Conservation (phyloP, 1,284 basidiomycete genomes). For the Cryptococcus wingfieldii region DNA sequence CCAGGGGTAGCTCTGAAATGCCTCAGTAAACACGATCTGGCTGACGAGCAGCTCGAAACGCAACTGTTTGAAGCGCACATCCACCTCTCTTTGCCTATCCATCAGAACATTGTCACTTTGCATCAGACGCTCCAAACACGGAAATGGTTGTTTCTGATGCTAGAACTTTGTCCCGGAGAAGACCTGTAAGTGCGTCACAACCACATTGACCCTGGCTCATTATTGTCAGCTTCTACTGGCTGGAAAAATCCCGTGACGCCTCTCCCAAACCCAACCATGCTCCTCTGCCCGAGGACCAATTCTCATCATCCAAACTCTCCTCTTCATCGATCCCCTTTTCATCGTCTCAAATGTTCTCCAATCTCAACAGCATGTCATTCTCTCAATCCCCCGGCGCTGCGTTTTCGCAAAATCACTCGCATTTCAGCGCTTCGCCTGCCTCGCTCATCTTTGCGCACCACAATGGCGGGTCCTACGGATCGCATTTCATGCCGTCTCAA, state of each 20-base stretch:
- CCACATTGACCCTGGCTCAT: constrained; percentile 8
- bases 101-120: constrained; percentile 92
- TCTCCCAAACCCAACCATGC: constrained; percentile 58
- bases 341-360: constrained; percentile 40
- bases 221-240: constrained; percentile 73
- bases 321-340: constrained; percentile 49
- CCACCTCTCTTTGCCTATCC: constrained; percentile 85
- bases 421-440: constrained; percentile 32
- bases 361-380: constrained; percentile 29
- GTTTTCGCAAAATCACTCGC: constrained; percentile 23
- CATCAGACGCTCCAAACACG: constrained; percentile 80
- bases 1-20: constrained; percentile 73
- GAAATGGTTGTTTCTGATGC: constrained; percentile 71
- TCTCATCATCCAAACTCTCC: constrained; percentile 47
- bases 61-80: constrained; percentile 92
- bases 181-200: constrained; percentile 53
- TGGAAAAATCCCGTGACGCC: constrained; percentile 86
- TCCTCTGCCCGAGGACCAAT: constrained; percentile 47
- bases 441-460: constrained; percentile 43
- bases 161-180: constrained; percentile 94
- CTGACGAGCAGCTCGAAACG: constrained; percentile 74
- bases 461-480: constrained; percentile 26
- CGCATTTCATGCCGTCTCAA: constrained; percentile 42
- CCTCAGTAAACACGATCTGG: constrained; percentile 85
- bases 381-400: constrained; percentile 31